A percentile compares a stretch with the other conserved stretches of the same genome.
These are phyloP conservation scores for Nicotiana tabacum DNA, from an alignment of 257 asterid genomes.

Conservation along the genomic window DNA sequence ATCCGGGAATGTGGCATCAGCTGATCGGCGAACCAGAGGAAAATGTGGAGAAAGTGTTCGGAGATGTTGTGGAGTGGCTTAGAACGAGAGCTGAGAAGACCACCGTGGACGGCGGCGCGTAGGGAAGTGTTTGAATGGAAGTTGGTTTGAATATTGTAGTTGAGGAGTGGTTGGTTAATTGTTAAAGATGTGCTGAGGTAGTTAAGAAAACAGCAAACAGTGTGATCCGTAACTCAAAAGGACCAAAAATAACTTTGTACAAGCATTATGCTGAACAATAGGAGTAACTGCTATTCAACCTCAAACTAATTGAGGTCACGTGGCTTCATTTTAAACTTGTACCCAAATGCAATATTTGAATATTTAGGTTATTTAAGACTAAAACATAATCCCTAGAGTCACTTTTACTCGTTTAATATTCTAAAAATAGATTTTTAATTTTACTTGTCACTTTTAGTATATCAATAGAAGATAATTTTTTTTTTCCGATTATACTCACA, in stretches of 20 bases:
- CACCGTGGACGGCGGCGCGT: background rate
- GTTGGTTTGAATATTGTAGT: background rate
- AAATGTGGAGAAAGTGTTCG: conserved; percentile 70
- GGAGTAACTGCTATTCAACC: no score
- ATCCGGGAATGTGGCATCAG: conserved; percentile 92
- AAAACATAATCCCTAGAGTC: no score
- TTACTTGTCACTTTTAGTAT: no score
- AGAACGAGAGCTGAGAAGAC: conserved; percentile 21
- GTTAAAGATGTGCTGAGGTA: background rate
- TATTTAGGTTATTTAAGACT: no score
- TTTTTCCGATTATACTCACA: no score
- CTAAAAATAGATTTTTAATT: no score
- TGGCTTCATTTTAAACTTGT: no score
- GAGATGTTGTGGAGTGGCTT: conserved; percentile 77
- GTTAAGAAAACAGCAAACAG: background rate
- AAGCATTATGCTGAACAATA: no score
- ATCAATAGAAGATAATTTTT: no score
- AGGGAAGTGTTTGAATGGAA: background rate
- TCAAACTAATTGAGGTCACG: no score
- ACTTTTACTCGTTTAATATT: no score
- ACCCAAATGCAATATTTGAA: no score
- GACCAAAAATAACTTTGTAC: background rate
- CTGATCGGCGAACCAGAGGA: conserved; percentile 81
- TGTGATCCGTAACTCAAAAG: background rate
- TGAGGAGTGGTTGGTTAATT: background rate